phyloP scores from a whole-genome alignment of 2,329 filamentous ascomycete species.

The Nannizziopsis arthrosporioides region DNA sequence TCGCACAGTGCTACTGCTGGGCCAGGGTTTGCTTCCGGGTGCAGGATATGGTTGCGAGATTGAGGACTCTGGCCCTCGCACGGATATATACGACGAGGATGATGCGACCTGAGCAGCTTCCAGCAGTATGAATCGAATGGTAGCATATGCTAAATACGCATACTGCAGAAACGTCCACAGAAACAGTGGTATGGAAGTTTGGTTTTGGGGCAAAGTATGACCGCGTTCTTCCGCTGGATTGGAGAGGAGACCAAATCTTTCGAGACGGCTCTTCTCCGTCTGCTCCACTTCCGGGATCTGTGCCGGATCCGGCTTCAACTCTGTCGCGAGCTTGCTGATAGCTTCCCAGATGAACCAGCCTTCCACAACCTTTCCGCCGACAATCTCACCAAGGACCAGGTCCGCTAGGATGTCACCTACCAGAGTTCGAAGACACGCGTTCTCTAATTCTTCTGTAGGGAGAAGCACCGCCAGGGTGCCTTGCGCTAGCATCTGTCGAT shows the following conservation, averaged over 20 bases:
- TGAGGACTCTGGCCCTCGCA: constrained; percentile 17
- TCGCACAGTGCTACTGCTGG: constrained; percentile 22
- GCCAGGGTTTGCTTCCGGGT: constrained; percentile 25
- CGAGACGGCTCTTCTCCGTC: constrained; percentile 35
- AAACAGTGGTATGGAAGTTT: constrained; percentile 29
- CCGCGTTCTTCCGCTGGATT: constrained; percentile 21
- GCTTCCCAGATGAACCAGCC: constrained; percentile 82
- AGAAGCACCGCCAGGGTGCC: constrained; percentile 71
- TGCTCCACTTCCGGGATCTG: constrained; percentile 25
- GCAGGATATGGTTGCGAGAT: constrained; percentile 18
- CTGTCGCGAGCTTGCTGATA: constrained; percentile 57
- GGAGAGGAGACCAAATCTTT: constrained; percentile 46
- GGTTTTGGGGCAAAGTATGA: constrained; percentile 21
- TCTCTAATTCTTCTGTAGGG: constrained; percentile 84
- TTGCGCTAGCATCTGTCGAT: constrained; percentile 79
- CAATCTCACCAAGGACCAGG: constrained; percentile 70
- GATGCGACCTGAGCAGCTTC: constrained; percentile 56
- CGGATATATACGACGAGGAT: constrained; percentile 19
- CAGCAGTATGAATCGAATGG: constrained; percentile 53
- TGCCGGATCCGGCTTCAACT: constrained; percentile 23
- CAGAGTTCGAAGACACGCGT: constrained; percentile 69
- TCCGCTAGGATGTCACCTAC: constrained; percentile 82
- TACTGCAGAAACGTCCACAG: constrained; percentile 45
- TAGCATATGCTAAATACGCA: constrained; percentile 44
- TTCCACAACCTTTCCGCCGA: constrained; percentile 70